Base-by-base conservation (phyloP, 2,329 filamentous ascomycete genomes). In the Rutstroemia sp. region DNA sequence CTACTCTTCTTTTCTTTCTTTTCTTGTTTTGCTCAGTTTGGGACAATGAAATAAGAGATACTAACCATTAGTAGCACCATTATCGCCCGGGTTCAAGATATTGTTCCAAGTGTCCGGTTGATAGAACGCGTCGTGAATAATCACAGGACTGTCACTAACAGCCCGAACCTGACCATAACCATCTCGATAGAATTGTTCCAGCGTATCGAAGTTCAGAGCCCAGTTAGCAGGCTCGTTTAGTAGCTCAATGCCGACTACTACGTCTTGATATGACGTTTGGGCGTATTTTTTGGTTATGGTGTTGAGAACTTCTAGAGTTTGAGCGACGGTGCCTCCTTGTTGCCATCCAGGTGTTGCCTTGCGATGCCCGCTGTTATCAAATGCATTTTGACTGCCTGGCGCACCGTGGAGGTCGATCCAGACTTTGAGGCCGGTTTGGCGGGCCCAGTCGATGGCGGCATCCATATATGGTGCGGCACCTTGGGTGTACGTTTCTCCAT, bases 291-390 rank as follows among this genome's bases (percentile, higher is more conserved):
- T 63, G 23, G 80, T 77, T 54, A 87, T 80, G 7, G 68, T 75
- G 23, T 78, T 70, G n/a, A 88, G 73, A 3, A 84, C 79, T 23
- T 73, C 66, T 10, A 86, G 69, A 1, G 79, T 82, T 48, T 75
- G 71, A n/a, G 70, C 58, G 6, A 78, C 71, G 0, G 74, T 79
- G 58, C 76, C 68, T 30, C 75, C 77, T 34, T 70, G 66, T 58
- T 74, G 73, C 73, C 76, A 81, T 4, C 68, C 67, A 59, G 73
- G 74, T 16, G 56, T 73, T 50, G 60, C 62, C 50, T 71, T 72
- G 61, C 71, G 71, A 57, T 79, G 76, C 2, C 82, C 82, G 42
- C 77, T 81, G 67, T 85, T 84, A 67, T 85, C 82, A 64, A 80
- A 84, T 9, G 82, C 81, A 59, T 84, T 83, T 62, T 83, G 81